Conservation (phyloP, 176 grass and related monocot genomes). For the Paspalum vaginatum region DNA sequence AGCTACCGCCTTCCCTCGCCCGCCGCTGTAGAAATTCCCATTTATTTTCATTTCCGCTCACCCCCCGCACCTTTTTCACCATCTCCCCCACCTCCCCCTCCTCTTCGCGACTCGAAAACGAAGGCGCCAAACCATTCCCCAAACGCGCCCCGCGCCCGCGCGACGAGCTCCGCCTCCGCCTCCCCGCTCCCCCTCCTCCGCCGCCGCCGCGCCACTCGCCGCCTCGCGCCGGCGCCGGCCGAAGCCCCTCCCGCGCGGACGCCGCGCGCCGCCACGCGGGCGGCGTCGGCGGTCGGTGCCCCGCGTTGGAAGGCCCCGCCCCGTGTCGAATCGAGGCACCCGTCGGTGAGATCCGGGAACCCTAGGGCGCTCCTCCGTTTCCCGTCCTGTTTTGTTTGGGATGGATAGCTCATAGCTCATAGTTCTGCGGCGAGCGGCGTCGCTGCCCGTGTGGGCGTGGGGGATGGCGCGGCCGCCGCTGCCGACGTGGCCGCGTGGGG, state of each 20-base stretch:
- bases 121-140: constrained; percentile 56
- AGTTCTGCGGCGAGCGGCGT: background rate
- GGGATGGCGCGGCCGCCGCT: background rate
- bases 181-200: background rate
- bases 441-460: background rate
- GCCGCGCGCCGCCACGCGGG: no score
- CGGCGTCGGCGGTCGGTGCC: background rate
- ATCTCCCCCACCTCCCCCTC: background rate
- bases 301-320: background rate
- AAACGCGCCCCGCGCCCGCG: constrained; percentile 23
- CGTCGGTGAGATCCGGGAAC: constrained; percentile 44
- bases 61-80: background rate
- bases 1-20: background rate
- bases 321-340: constrained; percentile 5
- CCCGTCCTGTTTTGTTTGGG: background rate
- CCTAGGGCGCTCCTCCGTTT: background rate
- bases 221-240: background rate
- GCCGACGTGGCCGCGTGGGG: background rate
- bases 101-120: constrained; percentile 38
- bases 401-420: background rate
- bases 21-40: background rate
- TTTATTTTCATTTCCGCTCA: background rate
- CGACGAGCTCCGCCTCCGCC: background rate
- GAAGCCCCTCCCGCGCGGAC: background rate
- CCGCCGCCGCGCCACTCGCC: background rate